These are phyloP conservation scores for Aphanoascus verrucosus DNA, from an alignment of 2,329 filamentous ascomycete genomes.

Conservation along the genomic window DNA sequence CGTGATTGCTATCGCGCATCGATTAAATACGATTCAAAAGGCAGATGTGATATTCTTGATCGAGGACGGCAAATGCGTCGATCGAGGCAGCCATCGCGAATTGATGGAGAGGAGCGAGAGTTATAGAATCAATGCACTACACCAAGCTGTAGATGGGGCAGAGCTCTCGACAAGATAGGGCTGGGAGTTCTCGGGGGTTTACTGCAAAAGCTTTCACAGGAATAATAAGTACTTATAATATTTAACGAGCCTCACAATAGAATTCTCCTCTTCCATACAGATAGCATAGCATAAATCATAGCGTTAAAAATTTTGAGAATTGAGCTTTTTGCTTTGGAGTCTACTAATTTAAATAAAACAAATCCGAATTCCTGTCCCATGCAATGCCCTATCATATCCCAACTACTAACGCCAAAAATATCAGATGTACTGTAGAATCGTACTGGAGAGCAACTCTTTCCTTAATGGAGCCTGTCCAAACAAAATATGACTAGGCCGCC, in stretches of 20 bases:
- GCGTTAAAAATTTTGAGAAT: background rate
- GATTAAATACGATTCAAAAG: slow-evolving; percentile 62
- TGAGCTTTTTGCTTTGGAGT: background rate
- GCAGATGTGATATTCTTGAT: slow-evolving; percentile 72
- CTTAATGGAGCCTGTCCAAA: background rate
- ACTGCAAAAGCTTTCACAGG: background rate
- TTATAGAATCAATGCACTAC: slow-evolving; percentile 33
- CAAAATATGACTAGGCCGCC: background rate
- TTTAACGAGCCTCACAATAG: background rate
- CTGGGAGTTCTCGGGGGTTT: background rate
- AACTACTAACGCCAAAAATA: background rate
- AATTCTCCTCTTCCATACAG: background rate
- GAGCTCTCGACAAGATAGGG: background rate
- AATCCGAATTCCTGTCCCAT: background rate
- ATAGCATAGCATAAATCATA: background rate
- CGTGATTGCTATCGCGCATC: slow-evolving; percentile 63
- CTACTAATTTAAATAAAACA: background rate
- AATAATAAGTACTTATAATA: background rate
- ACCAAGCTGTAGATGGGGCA: slow-evolving; percentile 25
- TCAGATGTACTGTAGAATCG: background rate
- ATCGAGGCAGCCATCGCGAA: slow-evolving; percentile 53
- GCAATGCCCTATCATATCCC: background rate
- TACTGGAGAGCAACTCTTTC: background rate
- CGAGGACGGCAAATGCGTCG: slow-evolving; percentile 53
- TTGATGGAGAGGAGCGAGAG: slow-evolving; percentile 40